Percentiles rank a stretch among this genome's conserved stretches.
Conservation (phyloP, 306 rosid species). For the Medicago ruthenica region DNA sequence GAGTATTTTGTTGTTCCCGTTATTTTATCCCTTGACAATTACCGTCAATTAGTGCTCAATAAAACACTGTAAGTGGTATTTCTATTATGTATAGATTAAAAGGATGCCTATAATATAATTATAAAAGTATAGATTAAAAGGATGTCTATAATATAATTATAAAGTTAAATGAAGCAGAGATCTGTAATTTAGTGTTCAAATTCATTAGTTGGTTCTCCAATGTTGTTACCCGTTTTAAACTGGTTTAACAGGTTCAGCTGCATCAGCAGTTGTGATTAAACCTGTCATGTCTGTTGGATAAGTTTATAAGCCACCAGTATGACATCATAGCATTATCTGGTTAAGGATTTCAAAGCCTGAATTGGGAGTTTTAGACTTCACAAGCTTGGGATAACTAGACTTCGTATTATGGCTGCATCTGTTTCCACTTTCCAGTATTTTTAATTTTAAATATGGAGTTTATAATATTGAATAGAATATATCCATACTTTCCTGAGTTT, state of each 20-base stretch:
- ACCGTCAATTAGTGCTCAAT: background rate
- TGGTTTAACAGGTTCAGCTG: constrained; percentile 1
- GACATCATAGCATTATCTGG: background rate
- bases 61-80: background rate
- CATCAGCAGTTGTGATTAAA: constrained; percentile 1
- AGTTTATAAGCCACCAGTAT: background rate
- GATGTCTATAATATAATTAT: too few species aligned
- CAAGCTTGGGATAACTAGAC: background rate
- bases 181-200: too few species aligned
- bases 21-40: background rate
- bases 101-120: background rate
- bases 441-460: background rate
- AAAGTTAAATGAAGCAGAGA: background rate
- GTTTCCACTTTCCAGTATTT: constrained; percentile 5
- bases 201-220: too few species aligned
- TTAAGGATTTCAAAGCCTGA: background rate
- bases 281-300: constrained; percentile 5
- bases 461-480: too few species aligned
- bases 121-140: too few species aligned
- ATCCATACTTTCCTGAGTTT: constrained; percentile 5
- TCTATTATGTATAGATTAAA: background rate
- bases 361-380: background rate
- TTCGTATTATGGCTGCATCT: constrained; percentile 3
- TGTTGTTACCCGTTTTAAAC: background rate
- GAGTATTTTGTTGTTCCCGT: background rate